phyloP scores from a whole-genome alignment of 2,329 filamentous ascomycete species.

The Trichoderma simmonsii region DNA sequence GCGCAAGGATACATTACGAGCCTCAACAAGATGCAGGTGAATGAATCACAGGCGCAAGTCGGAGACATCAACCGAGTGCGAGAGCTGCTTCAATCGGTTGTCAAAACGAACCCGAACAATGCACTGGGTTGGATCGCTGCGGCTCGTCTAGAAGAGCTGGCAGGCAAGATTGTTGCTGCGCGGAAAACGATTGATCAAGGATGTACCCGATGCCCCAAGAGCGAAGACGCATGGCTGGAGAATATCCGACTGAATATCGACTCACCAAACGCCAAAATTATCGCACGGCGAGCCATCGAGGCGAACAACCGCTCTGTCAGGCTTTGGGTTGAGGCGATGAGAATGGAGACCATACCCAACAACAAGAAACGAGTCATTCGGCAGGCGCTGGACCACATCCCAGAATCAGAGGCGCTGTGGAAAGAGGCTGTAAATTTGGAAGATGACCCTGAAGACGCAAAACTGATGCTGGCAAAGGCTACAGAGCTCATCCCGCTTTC shows the following conservation, averaged over 20 bases:
- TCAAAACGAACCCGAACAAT: slow-evolving; percentile 94
- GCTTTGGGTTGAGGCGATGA: slow-evolving; percentile 94
- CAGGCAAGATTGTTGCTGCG: slow-evolving; percentile 86
- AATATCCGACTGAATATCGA: slow-evolving; percentile 86
- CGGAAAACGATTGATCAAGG: slow-evolving; percentile 84
- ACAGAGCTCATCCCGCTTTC: slow-evolving; percentile 93
- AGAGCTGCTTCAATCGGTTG: slow-evolving; percentile 90
- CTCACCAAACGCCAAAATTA: slow-evolving; percentile 88
- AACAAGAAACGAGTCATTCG: slow-evolving; percentile 92
- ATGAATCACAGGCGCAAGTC: slow-evolving; percentile 76
- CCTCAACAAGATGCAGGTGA: slow-evolving; percentile 75
- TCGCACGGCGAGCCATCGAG: slow-evolving; percentile 89
- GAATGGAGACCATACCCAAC: slow-evolving; percentile 74
- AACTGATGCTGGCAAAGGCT: slow-evolving; percentile 85
- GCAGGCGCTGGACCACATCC: slow-evolving; percentile 87
- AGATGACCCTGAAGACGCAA: slow-evolving; percentile 83
- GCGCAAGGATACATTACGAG: slow-evolving; percentile 95
- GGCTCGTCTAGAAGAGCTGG: slow-evolving; percentile 85
- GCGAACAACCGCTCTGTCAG: slow-evolving; percentile 84
- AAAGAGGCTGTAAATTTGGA: slow-evolving; percentile 96
- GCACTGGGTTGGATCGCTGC: slow-evolving; percentile 95
- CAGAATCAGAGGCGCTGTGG: slow-evolving; percentile 95
- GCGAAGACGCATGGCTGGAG: slow-evolving; percentile 93
- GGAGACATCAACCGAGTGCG: slow-evolving; percentile 94
- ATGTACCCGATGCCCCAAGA: slow-evolving; percentile 87